Conservation (phyloP, 371 early-diverging fungal species). For the Syncephalastrum monosporum region DNA sequence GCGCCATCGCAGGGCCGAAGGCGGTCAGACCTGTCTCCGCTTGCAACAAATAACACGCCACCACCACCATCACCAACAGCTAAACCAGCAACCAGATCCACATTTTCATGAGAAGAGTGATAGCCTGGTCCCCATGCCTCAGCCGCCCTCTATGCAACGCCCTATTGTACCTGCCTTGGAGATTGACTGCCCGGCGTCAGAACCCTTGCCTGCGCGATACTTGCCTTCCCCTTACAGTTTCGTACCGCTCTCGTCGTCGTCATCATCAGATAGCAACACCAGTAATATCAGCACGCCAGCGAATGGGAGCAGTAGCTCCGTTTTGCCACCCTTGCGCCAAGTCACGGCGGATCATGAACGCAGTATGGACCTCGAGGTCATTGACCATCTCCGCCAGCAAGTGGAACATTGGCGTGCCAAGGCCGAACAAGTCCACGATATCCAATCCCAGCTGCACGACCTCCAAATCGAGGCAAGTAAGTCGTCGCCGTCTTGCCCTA, state of each 20-base stretch:
- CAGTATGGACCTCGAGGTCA: slow-evolving; percentile 1
- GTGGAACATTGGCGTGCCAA: slow-evolving; percentile 4
- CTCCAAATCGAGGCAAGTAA: slow-evolving; percentile 4
- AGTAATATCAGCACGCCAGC: no score
- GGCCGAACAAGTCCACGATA: not conserved
- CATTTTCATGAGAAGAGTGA: not conserved
- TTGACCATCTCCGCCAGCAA: slow-evolving; percentile 1
- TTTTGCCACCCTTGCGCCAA: slow-evolving; percentile 2
- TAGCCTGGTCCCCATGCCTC: not conserved
- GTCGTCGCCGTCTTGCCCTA: no score
- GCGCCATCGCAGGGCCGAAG: slow-evolving; percentile 71
- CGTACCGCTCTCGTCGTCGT: no score
- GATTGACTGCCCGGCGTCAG: not conserved
- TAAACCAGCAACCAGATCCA: not conserved
- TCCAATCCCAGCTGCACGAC: slow-evolving; percentile 5
- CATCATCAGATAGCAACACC: no score
- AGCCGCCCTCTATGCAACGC: not conserved
- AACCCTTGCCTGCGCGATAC: slow-evolving; percentile 1
- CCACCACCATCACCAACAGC: slow-evolving; percentile 8
- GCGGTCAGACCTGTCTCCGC: slow-evolving; percentile 15
- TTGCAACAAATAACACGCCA: not conserved
- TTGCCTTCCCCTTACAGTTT: not conserved
- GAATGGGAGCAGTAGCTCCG: not conserved
- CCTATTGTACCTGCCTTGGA: slow-evolving; percentile 1
- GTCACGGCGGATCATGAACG: slow-evolving; percentile 2